Evolutionary conservation across 768 basidiomycete species (phyloP), one percentile per base, ranked within the genome.

Genomic region (Dictyophora rubrovolvata): DNA sequence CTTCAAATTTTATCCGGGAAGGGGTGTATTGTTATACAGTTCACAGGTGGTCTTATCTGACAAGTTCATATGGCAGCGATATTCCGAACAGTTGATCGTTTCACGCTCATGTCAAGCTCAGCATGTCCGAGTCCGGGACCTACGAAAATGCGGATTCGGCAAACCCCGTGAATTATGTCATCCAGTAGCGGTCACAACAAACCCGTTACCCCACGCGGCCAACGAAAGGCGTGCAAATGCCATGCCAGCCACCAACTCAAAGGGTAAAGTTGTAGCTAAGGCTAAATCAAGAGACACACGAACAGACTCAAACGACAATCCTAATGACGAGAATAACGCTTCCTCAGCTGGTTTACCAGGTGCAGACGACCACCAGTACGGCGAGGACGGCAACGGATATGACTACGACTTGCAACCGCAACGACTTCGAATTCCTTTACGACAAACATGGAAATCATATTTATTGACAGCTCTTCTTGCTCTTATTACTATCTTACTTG

Each of bases 391-490:
- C 14, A 3, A 42, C 11, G 42, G n/a, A n/a, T 12, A 42, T 9
- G 42, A 42, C n/a, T 42, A 42, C n/a, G 42, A n/a, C 10, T 14
- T 9, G 12, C 42, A n/a, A 42, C 4, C 20, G 17, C 46, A 28
- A 11, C 21, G 34, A 23, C 46, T 22, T 18, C 55, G 21, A 21
- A 55, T 55, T 55, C 47, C 35, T 14, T 17, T 55, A 47, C 14
- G 49, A 16, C 57, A 50, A 51, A 10, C 56, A 55, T 59, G 57
- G 57, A 17, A 36, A 18, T 59, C 57, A 11, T 53, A 59, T 36
- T 28, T 59, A 20, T 23, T 52, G 18, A 59, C 57, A 2, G 50
- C 57, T 2, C 14, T 36, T 14, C 23, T 52, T 33, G 57, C 36
- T 18, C 8, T 59, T 48, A 22, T 59, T 8, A 59, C 49, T 23